A percentile compares a stretch with the other conserved stretches of the same genome.
These are phyloP conservation scores for Phytophthora pisi DNA, from an alignment of 352 stramenopile genomes.

Conservation along the genomic window DNA sequence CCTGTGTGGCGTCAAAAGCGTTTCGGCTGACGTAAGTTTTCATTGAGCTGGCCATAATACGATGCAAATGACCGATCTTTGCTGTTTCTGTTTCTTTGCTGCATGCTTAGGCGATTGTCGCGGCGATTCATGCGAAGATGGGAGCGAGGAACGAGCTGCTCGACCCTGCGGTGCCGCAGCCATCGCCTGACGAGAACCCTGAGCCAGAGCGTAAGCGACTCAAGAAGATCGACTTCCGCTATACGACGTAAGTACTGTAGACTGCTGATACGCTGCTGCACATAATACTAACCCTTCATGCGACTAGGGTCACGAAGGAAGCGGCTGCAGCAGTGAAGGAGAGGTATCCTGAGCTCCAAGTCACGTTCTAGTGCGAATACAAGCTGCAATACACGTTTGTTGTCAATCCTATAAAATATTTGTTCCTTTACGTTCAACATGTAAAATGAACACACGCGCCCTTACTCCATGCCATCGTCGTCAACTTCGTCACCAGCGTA, in stretches of 20 bases:
- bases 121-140: slow-evolving; percentile 84
- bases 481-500: slow-evolving; percentile 67
- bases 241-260: slow-evolving; percentile 72
- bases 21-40: slow-evolving; percentile 72
- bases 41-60: neutral
- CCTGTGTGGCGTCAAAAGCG: slow-evolving; percentile 86
- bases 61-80: neutral
- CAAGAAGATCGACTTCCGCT: slow-evolving; percentile 91
- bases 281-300: neutral
- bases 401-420: slow-evolving; percentile 1
- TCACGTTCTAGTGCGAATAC: slow-evolving; percentile 37
- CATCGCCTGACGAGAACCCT: slow-evolving; percentile 39
- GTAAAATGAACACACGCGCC: slow-evolving; percentile 8
- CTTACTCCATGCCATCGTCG: slow-evolving; percentile 62
- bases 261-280: neutral
- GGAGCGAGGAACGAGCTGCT: slow-evolving; percentile 48
- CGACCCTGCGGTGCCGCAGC: slow-evolving; percentile 26
- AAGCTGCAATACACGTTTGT: slow-evolving; percentile 11
- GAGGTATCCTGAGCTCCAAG: slow-evolving; percentile 54
- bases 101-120: slow-evolving; percentile 56
- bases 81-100: neutral
- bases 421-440: slow-evolving; percentile 1
- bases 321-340: slow-evolving; percentile 73
- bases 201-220: slow-evolving; percentile 85
- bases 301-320: slow-evolving; percentile 81